Base-by-base conservation (phyloP, 2,329 filamentous ascomycete species). In the Leptodontidium sp. region DNA sequence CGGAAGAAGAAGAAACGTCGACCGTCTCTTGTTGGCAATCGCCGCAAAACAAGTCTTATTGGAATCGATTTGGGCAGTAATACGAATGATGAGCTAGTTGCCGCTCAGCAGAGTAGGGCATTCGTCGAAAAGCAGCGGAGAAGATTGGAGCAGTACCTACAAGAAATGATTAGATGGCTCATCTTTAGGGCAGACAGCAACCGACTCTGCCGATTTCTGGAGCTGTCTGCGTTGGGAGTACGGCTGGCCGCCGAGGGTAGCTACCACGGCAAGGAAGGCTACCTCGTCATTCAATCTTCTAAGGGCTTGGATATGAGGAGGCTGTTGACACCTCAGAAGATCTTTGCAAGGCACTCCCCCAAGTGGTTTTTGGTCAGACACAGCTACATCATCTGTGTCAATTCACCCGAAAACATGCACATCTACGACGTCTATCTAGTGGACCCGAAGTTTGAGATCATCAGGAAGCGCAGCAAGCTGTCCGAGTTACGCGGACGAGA, bases 341-440 rank as follows among this genome's bases (percentile, higher is more conserved):
- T 97, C 71, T 92, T 94, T 77, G 89, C 90, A 64, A 88, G 94
- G 14, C 94, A 98, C 80, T 91, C 89, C 70, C 93, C 94, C 21
- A 98, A 98, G 79, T 99, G 96, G 96, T 99, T 99, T 78, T 84
- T 98, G 24, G 94, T 99, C n/a, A 87, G 96, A 63, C 94, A 98
- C 80, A 98, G 94, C 82, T 99, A 99, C 77, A 91, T 99, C 69
- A 95, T 97, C 55, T 98, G 95, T 74, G 94, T 98, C n/a, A 95
- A 98, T 78, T 98, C 96, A 0, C 96, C 96, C 0, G 95, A 98
- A 79, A 97, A 97, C 75, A 97, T 98, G 92, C 95, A 97, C 76
- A 97, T 98, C 43, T 98, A 97, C 79, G 97, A 99, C 81, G 96
- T 99, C 26, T 98, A 98, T 79, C 86, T 99, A n/a, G 93, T 98